Base-by-base conservation (phyloP, 495 filamentous ascomycete species). In the Pseudevernia furfuracea region DNA sequence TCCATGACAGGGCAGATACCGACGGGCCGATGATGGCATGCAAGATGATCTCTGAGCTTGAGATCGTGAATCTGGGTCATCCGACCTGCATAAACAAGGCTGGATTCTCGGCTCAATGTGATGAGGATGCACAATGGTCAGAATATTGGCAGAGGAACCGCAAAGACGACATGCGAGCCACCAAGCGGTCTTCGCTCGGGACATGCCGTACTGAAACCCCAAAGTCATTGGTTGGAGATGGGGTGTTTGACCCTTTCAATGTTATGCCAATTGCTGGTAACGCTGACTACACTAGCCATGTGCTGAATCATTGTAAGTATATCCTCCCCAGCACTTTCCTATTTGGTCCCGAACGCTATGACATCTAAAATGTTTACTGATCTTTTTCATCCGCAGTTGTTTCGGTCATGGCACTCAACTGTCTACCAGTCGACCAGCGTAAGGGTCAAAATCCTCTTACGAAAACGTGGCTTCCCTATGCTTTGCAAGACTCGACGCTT, bases 401-500 rank as follows among this genome's bases (percentile, higher is more conserved):
- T 30, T 60, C 61, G 19, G 21, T 53, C 3, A 23, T 62, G 25
- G 36, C 59, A 1, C 53, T 44, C 12, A 11, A 41, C 2, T 57
- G 17, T 32, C 43, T 66, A 11, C 63, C 53, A 0, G 36, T 59
- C 23, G 52, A 59, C 10, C 3, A 9, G 15, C 23, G 53, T n/a
- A 52, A 34, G 8, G 49, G 49, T 25, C n/a, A 46, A 19, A 44
- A 46, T 17, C 36, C 62, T 59, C 43, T 65, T 17, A 55, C 44
- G 3, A 59, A 34, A 17, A 34, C 46, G 25, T 68, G 63, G 63
- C 46, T 62, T 30, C 63, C 49, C 14, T 28, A 53, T 7, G 67
- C 59, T 19, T 17, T 68, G 52, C 49, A 58, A 52, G 62, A 68
- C 39, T 36, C 41, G 14, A 53, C 41, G 8, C 46, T 68, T 10